Evolutionary conservation across 352 stramenopile genomes (phyloP), one percentile per base, ranked within the genome.

Genomic region (Pythium guiyangense): DNA sequence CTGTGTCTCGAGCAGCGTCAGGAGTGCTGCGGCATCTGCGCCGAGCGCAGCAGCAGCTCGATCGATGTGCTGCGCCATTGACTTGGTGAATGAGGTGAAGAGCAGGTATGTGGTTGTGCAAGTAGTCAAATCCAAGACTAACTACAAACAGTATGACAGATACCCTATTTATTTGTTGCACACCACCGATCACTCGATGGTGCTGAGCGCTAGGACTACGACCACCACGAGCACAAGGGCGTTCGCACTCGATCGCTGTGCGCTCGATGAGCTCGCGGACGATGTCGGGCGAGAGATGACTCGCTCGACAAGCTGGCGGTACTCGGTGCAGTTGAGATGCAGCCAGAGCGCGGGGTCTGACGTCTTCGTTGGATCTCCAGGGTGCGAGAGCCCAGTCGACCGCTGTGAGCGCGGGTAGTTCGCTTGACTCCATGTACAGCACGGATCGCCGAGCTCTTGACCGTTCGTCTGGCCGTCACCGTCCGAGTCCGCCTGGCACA

Each of bases 391-490:
- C 18, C 34, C 57, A 6, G 25, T 14, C 20, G 59, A 57, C 18
- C 60, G 66, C 26, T 57, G 49, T 17, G 64, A 37, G 11, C 29
- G 52, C n/a, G 25, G 40, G 43, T 71, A 67, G 18, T 39, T 22
- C 6, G 63, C 60, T 39, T 63, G 52, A 2, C 44, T 54, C 68
- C 72, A 90, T 18, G 51, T 51, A 57, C 80, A 90, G 60, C 70
- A 70, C 22, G 78, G 79, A 55, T 90, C 80, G 4, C 79, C 80
- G 6, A 90, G 67, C 46, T 90, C 80, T 54, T 86, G 54, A 20
- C 79, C 80, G 60, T 90, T 90, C 8, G 70, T 87, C 25, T 71
- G 61, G 12, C 78, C 76, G 59, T 90, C 80, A 39, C 60, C 56
- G 39, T 77, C 71, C 43, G 69, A 62, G 52, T 78, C 71, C 10